Conservation (phyloP, 179 eudicot genomes). For the Silene vulgaris region DNA sequence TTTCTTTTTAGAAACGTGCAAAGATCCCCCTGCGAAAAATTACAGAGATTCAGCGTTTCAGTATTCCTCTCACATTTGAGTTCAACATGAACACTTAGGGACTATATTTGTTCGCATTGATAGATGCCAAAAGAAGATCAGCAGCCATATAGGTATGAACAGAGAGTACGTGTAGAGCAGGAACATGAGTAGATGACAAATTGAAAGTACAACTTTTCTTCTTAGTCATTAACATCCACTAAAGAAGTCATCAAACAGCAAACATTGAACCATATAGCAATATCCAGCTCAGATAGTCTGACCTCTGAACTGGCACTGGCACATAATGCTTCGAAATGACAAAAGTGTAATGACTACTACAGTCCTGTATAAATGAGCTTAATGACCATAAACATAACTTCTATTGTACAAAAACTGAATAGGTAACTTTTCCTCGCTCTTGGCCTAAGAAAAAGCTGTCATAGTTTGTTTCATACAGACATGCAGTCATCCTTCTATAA, state of each 20-base stretch:
- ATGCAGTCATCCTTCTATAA: too few relatives aligned
- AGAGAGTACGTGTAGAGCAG: background rate
- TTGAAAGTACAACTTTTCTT: background rate
- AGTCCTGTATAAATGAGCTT: too few relatives aligned
- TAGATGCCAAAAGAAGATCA: background rate
- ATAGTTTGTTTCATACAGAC: too few relatives aligned
- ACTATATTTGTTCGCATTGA: background rate
- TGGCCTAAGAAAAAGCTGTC: too few relatives aligned
- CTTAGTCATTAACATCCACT: background rate
- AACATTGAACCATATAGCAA: background rate
- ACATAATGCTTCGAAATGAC: background rate
- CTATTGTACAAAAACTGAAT: too few relatives aligned
- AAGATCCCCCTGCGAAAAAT: slow-evolving; percentile 35
- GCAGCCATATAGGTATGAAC: background rate
- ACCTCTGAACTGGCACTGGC: background rate
- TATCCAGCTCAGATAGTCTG: background rate
- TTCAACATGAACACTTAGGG: background rate
- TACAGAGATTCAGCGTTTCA: background rate
- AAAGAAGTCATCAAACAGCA: background rate
- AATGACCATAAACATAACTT: too few relatives aligned
- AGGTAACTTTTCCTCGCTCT: too few relatives aligned
- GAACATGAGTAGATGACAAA: background rate
- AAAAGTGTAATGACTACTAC: background rate
- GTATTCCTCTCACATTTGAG: too few relatives aligned
- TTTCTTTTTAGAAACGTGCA: slow-evolving; percentile 27